These are phyloP conservation scores for Ophiostoma populinum DNA, from an alignment of 2,329 filamentous ascomycete genomes.

Conservation along the genomic window DNA sequence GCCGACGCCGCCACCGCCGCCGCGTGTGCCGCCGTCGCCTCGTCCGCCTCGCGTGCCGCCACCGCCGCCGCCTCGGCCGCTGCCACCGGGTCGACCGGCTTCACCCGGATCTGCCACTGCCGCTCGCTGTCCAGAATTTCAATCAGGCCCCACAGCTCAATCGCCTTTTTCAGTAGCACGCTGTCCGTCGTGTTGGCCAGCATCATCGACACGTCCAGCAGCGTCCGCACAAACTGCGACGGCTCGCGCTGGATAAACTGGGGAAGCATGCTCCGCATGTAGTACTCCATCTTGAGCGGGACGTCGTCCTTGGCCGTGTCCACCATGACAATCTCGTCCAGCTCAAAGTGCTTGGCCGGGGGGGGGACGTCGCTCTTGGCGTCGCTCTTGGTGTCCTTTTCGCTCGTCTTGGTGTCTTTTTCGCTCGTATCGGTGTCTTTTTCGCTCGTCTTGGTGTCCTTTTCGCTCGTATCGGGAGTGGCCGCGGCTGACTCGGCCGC, in stretches of 20 bases:
- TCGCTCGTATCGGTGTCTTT: neutral
- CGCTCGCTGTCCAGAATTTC: slow-evolving; percentile 48
- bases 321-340: slow-evolving; percentile 31
- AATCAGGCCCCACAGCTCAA: slow-evolving; percentile 48
- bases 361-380: slow-evolving; percentile 13
- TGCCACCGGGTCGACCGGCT: slow-evolving; percentile 17
- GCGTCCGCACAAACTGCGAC: slow-evolving; percentile 41
- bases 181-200: slow-evolving; percentile 32
- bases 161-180: slow-evolving; percentile 35
- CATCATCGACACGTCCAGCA: slow-evolving; percentile 31
- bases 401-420: neutral
- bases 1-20: no score
- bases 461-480: neutral
- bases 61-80: neutral
- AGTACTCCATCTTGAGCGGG: slow-evolving; percentile 38
- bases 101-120: slow-evolving; percentile 39
- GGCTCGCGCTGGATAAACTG: slow-evolving; percentile 42
- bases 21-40: neutral
- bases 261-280: slow-evolving; percentile 39
- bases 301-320: slow-evolving; percentile 45
- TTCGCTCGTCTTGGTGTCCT: neutral
- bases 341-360: slow-evolving; percentile 10
- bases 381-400: neutral
- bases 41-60: no score
- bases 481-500: no score